phyloP scores from a whole-genome alignment of 176 grass and related monocot species.

The Phyllostachys edulis region DNA sequence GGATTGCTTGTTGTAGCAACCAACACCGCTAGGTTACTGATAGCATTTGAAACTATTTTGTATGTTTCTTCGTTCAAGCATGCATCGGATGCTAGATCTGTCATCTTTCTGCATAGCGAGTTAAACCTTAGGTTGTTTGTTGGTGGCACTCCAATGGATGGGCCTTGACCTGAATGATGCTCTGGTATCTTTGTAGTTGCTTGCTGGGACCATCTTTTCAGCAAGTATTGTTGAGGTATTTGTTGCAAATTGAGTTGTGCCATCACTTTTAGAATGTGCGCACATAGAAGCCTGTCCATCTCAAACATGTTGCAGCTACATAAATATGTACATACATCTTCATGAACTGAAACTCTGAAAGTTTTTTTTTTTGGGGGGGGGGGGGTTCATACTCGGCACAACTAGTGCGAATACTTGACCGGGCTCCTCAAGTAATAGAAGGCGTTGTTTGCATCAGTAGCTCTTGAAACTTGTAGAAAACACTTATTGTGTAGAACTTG shows the following conservation, averaged over 20 bases:
- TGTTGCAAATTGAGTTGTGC: neutral
- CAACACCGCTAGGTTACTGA: rapidly evolving
- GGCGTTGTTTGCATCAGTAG: no score
- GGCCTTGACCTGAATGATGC: neutral
- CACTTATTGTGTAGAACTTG: neutral
- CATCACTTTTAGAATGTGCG: neutral
- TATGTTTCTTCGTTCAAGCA: neutral
- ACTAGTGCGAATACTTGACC: neutral
- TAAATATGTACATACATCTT: neutral
- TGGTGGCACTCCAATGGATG: neutral
- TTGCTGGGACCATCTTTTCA: neutral
- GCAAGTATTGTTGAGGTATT: neutral
- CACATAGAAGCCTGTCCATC: neutral
- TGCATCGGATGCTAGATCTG: rapidly evolving
- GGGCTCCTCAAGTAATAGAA: neutral
- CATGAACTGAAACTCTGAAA: no score
- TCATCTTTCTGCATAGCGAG: neutral
- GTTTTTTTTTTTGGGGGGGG: no score
- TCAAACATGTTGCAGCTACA: neutral
- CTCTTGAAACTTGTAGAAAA: neutral
- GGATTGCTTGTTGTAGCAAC: neutral
- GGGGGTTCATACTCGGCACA: no score
- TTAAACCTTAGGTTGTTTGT: neutral
- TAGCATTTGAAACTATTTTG: neutral
- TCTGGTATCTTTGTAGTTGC: neutral